phyloP scores from a whole-genome alignment of 495 filamentous ascomycete species.

The Neohortaea acidophila region DNA sequence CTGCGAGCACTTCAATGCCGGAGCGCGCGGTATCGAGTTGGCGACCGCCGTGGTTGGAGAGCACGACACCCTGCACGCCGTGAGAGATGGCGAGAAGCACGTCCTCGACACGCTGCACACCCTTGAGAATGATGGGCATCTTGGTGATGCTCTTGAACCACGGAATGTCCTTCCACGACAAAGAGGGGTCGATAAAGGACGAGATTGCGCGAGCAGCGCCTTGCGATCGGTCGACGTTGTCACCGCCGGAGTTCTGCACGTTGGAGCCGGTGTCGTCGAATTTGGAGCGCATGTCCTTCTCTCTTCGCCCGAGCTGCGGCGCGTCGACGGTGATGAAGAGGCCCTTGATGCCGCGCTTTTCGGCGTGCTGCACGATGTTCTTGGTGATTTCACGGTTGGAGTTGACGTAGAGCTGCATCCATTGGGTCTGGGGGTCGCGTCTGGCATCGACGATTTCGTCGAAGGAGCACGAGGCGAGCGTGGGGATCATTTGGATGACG shows the following conservation, averaged over 20 bases:
- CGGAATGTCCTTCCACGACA: constrained; percentile 87
- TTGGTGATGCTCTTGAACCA: constrained; percentile 87
- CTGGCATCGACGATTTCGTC: constrained; percentile 89
- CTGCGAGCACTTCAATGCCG: constrained; percentile 83
- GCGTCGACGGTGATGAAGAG: constrained; percentile 98
- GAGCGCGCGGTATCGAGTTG: constrained; percentile 88
- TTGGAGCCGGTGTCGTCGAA: constrained; percentile 75
- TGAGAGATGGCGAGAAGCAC: constrained; percentile 69
- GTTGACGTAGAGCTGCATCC: constrained; percentile 98
- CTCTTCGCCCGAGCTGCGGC: constrained; percentile 81
- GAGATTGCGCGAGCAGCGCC: constrained; percentile 87
- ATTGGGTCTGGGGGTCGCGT: constrained; percentile 70
- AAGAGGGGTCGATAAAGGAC: constrained; percentile 81
- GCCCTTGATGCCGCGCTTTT: constrained; percentile 81
- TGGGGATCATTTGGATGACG: constrained; percentile 93
- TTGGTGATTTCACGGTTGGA: constrained; percentile 85
- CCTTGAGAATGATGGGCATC: constrained; percentile 96
- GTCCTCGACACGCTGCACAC: constrained; percentile 90
- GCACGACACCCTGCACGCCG: constrained; percentile 81
- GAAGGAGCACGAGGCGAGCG: constrained; percentile 92
- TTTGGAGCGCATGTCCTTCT: constrained; percentile 91
- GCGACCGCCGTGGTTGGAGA: constrained; percentile 95
- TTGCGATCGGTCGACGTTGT: constrained; percentile 65
- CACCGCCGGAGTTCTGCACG: constrained; percentile 51
- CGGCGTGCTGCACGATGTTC: constrained; percentile 80